Evolutionary conservation across 2,329 filamentous ascomycete species (phyloP), one percentile per base, ranked within the genome.

Genomic region (Aspergillus sojae): DNA sequence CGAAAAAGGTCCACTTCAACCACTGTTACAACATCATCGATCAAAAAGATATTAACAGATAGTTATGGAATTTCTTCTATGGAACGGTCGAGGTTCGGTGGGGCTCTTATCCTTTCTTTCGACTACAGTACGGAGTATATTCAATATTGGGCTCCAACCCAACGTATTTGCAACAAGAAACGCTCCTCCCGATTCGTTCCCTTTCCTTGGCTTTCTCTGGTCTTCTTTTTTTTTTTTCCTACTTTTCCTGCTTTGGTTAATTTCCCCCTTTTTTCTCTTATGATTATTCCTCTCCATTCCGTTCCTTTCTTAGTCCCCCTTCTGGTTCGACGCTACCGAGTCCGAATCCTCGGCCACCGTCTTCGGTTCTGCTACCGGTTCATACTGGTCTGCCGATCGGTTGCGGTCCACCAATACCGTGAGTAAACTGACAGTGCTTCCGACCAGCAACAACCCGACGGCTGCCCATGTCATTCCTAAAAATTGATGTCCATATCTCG

Each of bases 391-490:
- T 30, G 19, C 57, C 34, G 32, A 54, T 50, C 64, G 60, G 36
- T 60, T 28, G 26, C 63, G 66, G 56, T 69, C 63, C 23, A 72
- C 48, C 50, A 74, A 65, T 26, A 75, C 65, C 36, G 72, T 72
- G 12, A 70, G 41, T 46, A 77, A 71, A 61, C 74, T 75, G 43
- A 69, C 70, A 26, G 75, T 60, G 48, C 73, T 73, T 4, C 75
- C 75, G 48, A 72, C 59, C 12, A 78, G 57, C 43, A 76, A 65
- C 45, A 78, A 57, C 5, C 66, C 73, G 21, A 84, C 84, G 0
- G 85, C 82, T 2, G 83, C 82, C 88, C 88, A 90, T 2, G 86
- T 88, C 67, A 90, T 75, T 0, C 78, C 81, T 58, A 89, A 69
- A 68, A 88, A 89, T 67, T 84, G 85, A 19, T 70, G 75, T 0